phyloP scores from a whole-genome alignment of 2,329 filamentous ascomycete species.

The Monilinia laxa region DNA sequence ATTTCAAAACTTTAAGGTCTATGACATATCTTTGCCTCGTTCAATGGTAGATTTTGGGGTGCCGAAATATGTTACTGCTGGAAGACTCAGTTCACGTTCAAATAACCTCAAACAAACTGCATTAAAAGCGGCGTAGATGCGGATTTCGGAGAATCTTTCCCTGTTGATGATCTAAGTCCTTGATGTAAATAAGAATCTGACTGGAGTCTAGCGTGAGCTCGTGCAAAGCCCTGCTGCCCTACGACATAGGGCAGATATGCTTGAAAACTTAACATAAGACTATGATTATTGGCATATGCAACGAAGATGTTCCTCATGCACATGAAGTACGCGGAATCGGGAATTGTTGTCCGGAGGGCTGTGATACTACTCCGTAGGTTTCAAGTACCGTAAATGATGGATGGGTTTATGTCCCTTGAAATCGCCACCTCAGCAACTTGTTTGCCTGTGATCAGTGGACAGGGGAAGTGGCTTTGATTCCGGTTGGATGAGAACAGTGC shows the following conservation, averaged over 20 bases:
- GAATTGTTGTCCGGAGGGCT: background rate
- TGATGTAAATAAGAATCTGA: background rate
- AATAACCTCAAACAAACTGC: background rate
- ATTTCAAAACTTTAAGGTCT: background rate
- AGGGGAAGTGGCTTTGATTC: constrained; percentile 9
- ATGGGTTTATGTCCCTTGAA: background rate
- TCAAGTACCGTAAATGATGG: background rate
- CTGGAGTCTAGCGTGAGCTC: background rate
- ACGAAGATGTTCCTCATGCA: background rate
- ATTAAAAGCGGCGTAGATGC: background rate
- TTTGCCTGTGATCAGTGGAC: constrained; percentile 2
- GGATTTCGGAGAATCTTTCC: background rate
- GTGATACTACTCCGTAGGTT: background rate
- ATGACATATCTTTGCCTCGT: background rate
- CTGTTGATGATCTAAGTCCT: too few relatives aligned
- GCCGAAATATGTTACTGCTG: background rate
- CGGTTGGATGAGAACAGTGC: constrained; percentile 5
- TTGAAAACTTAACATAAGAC: background rate
- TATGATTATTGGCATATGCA: constrained; percentile 6
- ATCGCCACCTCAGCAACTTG: constrained; percentile 1
- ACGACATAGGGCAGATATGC: background rate
- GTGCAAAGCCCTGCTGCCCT: background rate
- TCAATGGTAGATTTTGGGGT: background rate
- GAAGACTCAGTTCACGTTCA: background rate
- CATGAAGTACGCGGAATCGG: constrained; percentile 4